Evolutionary conservation across 306 rosid genomes (phyloP).

Genomic region (Cicer arietinum): DNA sequence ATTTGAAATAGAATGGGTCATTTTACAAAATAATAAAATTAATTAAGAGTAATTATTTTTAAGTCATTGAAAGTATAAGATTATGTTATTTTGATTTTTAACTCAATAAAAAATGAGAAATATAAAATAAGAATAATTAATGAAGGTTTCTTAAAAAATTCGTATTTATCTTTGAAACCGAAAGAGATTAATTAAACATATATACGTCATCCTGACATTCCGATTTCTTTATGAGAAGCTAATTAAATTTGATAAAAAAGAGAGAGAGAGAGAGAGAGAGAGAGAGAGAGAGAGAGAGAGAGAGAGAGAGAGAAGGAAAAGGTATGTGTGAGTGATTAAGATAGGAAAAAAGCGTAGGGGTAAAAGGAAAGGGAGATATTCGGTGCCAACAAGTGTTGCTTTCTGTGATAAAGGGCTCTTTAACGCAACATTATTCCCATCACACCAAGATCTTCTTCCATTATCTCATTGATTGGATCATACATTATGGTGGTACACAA

Average conservation of each 20-base stretch:
- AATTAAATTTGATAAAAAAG: conserved; percentile 26
- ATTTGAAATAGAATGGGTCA: too few species aligned
- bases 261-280: conserved; percentile 15
- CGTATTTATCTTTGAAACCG: conserved; percentile 45
- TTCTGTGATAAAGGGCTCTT: conserved; percentile 53
- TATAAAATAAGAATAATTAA: too few species aligned
- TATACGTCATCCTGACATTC: conserved; percentile 50
- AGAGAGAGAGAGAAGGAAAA: neutral
- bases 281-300: neutral
- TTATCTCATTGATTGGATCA: conserved; percentile 67
- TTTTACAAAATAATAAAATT: too few species aligned
- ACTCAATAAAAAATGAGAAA: too few species aligned
- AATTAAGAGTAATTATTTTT: too few species aligned
- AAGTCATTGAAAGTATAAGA: too few species aligned
- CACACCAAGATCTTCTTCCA: conserved; percentile 59
- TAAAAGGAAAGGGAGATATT: conserved; percentile 57
- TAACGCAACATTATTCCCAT: conserved; percentile 63
- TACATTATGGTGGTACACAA: conserved; percentile 59
- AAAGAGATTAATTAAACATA: conserved; percentile 33
- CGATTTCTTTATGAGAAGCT: conserved; percentile 46
- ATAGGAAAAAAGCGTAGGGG: conserved; percentile 34
- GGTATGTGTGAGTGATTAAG: conserved; percentile 20
- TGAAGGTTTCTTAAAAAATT: neutral
- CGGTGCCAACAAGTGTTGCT: conserved; percentile 53
- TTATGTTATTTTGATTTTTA: too few species aligned